Percentiles rank a stretch among this genome's conserved stretches.
Conservation (phyloP, 2,329 filamentous ascomycete genomes). For the Paecilomyces dactylethromorphus region DNA sequence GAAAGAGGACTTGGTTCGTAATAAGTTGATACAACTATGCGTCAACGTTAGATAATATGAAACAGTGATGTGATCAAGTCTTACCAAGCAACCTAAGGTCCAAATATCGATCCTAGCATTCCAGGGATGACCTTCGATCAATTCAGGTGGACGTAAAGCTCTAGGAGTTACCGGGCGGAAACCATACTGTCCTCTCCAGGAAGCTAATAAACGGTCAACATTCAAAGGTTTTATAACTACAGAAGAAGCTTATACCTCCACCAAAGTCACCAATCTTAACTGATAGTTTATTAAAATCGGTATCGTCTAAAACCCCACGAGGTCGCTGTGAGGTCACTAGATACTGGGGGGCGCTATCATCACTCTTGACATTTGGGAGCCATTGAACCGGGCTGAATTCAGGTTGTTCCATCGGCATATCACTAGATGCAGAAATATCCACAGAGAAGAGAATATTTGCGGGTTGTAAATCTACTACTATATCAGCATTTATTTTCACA, state of each 20-base stretch:
- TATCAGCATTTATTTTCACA: background rate
- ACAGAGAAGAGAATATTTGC: conserved; percentile 16
- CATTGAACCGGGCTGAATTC: conserved; percentile 13
- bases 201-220: background rate
- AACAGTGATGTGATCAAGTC: no score
- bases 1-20: no score
- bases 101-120: conserved; percentile 13
- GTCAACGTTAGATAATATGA: no score
- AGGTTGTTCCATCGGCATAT: conserved; percentile 5
- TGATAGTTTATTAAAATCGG: conserved; percentile 6
- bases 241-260: conserved; percentile 10
- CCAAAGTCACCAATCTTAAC: conserved; percentile 16
- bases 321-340: conserved; percentile 11
- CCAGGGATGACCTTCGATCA: conserved; percentile 9
- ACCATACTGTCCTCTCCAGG: conserved; percentile 4
- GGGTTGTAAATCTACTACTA: conserved; percentile 13
- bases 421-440: background rate
- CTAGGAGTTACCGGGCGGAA: conserved; percentile 9
- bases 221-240: conserved; percentile 1
- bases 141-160: conserved; percentile 12
- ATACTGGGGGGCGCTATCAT: conserved; percentile 14
- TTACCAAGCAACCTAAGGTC: conserved; percentile 9
- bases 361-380: conserved; percentile 7
- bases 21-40: no score
- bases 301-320: conserved; percentile 9